Evolutionary conservation across 140 eudicot genomes (phyloP).

Genomic region (Anethum foeniculum): DNA sequence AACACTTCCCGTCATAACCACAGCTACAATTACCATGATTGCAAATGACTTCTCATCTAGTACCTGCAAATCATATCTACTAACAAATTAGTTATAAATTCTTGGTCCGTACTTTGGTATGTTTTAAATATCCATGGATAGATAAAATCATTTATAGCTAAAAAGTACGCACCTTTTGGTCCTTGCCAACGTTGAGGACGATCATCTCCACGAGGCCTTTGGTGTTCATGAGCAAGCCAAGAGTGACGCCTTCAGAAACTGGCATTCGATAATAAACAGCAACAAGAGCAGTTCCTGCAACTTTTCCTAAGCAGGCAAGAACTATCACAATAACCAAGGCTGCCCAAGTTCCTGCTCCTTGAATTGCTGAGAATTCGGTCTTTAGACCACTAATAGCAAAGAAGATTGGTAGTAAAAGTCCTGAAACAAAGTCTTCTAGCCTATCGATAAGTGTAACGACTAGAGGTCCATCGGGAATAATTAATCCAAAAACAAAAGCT

Average conservation of each 20-base stretch:
- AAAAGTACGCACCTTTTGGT: background rate
- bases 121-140: too few relatives aligned
- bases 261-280: slow-evolving; percentile 6
- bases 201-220: slow-evolving; percentile 10
- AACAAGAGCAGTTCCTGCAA: background rate
- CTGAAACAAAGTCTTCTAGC: slow-evolving; percentile 10
- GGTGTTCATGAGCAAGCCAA: slow-evolving; percentile 10
- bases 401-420: background rate
- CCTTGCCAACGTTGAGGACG: slow-evolving; percentile 7
- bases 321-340: background rate
- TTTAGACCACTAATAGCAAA: slow-evolving; percentile 8
- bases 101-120: background rate
- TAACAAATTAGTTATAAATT: background rate
- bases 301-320: slow-evolving; percentile 6
- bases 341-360: slow-evolving; percentile 1
- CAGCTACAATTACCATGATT: slow-evolving; percentile 7
- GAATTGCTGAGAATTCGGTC: background rate
- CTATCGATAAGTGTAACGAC: slow-evolving; percentile 2
- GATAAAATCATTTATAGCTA: too few relatives aligned
- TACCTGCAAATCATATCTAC: background rate
- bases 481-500: slow-evolving; percentile 6
- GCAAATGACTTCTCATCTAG: slow-evolving; percentile 12
- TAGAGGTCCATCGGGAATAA: slow-evolving; percentile 7
- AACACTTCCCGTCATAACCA: background rate
- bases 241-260: background rate